Evolutionary conservation across 208 protist species (phyloP).

Genomic region (Wallacemonas sp.): DNA sequence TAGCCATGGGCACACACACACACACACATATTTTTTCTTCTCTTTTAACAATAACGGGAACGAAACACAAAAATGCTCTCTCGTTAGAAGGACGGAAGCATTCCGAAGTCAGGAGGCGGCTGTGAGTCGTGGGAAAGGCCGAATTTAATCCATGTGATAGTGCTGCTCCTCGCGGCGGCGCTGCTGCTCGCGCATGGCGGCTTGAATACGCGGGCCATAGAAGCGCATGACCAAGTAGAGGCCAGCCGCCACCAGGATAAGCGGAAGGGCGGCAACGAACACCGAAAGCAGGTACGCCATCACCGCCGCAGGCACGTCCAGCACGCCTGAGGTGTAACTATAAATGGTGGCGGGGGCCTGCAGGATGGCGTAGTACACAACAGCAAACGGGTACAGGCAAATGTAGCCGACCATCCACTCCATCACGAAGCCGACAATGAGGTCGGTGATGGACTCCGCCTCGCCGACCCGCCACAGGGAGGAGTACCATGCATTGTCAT

Average conservation of each 20-base stretch:
- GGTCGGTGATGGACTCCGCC: slow-evolving; percentile 73
- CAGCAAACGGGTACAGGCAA: slow-evolving; percentile 82
- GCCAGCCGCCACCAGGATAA: slow-evolving; percentile 48
- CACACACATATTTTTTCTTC: too few relatives aligned
- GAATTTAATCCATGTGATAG: slow-evolving; percentile 12
- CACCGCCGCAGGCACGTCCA: slow-evolving; percentile 57
- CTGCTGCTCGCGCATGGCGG: slow-evolving; percentile 29
- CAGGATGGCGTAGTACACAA: slow-evolving; percentile 85
- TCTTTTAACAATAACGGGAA: too few relatives aligned
- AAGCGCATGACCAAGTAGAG: slow-evolving; percentile 35
- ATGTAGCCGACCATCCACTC: slow-evolving; percentile 83
- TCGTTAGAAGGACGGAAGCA: too few relatives aligned
- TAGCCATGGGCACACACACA: too few relatives aligned
- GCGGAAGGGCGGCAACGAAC: slow-evolving; percentile 59
- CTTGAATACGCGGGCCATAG: slow-evolving; percentile 39
- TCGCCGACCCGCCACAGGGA: slow-evolving; percentile 68
- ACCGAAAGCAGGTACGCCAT: slow-evolving; percentile 64
- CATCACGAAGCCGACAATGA: slow-evolving; percentile 79
- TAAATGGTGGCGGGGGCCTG: slow-evolving; percentile 76
- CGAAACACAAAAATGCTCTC: too few relatives aligned
- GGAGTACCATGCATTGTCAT: slow-evolving; percentile 86
- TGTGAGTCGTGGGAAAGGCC: too few relatives aligned
- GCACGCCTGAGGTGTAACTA: slow-evolving; percentile 64
- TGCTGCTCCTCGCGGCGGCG: slow-evolving; percentile 19
- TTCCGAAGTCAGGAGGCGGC: too few relatives aligned